Percentiles rank a stretch among this genome's conserved stretches.
Evolutionary conservation across 306 rosid genomes (phyloP).

Genomic region (Vachellia collinsii): DNA sequence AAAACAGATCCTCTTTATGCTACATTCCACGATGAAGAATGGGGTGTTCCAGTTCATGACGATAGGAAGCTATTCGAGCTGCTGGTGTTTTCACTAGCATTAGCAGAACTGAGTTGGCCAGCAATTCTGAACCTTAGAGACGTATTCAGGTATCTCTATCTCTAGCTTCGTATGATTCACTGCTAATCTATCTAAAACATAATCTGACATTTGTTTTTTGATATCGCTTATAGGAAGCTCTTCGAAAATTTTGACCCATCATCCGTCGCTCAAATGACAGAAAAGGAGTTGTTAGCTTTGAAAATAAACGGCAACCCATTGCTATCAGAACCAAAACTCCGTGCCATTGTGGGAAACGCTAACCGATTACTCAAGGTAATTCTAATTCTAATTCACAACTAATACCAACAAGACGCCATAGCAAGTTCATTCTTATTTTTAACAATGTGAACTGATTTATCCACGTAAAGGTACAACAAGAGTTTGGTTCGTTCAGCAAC

Average conservation of each 20-base stretch:
- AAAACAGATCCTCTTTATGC: slow-evolving; percentile 70
- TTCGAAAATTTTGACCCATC: slow-evolving; percentile 79
- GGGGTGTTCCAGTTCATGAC: slow-evolving; percentile 84
- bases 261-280: slow-evolving; percentile 64
- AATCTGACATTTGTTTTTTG: slow-evolving; percentile 28
- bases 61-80: slow-evolving; percentile 84
- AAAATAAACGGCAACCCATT: slow-evolving; percentile 66
- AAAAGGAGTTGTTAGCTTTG: slow-evolving; percentile 62
- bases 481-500: slow-evolving; percentile 85
- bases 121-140: slow-evolving; percentile 70
- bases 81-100: slow-evolving; percentile 79
- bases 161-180: neutral
- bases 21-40: slow-evolving; percentile 85
- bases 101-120: slow-evolving; percentile 91
- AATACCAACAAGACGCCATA: neutral
- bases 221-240: slow-evolving; percentile 56
- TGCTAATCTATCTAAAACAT: neutral
- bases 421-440: neutral
- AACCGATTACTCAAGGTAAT: slow-evolving; percentile 78
- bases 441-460: slow-evolving; percentile 11
- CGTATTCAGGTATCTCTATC: slow-evolving; percentile 62
- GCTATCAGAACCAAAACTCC: slow-evolving; percentile 87
- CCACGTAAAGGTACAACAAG: slow-evolving; percentile 63
- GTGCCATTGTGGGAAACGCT: slow-evolving; percentile 86
- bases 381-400: slow-evolving; percentile 36